phyloP scores from a whole-genome alignment of 1,284 basidiomycete species.

The Entoloma clypeatum region DNA sequence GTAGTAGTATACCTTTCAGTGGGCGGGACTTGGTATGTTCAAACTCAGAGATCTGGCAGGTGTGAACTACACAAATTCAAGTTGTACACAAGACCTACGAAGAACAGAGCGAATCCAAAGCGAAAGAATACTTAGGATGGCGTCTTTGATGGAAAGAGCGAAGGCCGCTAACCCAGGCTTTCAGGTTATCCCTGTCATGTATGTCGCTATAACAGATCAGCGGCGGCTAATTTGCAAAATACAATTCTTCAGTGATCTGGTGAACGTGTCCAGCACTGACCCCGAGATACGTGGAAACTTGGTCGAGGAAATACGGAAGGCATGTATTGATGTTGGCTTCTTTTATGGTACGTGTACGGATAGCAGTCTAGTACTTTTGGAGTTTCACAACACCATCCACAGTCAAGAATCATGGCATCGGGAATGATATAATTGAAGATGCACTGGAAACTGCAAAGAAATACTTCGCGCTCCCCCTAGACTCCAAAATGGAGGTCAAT shows the following conservation, averaged over 20 bases:
- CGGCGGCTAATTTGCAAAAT: not conserved
- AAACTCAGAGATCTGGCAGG: too few species aligned
- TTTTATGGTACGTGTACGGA: constrained; percentile 62
- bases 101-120: not conserved
- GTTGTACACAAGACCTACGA: too few species aligned
- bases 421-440: constrained; percentile 41
- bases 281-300: constrained; percentile 40
- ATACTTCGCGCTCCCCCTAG: constrained; percentile 60
- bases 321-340: constrained; percentile 75
- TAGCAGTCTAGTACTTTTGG: not conserved
- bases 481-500: constrained; percentile 57
- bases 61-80: too few species aligned
- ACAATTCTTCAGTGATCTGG: constrained; percentile 47
- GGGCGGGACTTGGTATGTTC: too few species aligned
- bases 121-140: constrained; percentile 14
- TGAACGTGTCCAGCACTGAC: constrained; percentile 41
- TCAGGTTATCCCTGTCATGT: constrained; percentile 38
- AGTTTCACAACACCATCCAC: too few species aligned
- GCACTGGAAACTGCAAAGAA: constrained; percentile 47
- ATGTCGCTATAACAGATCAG: constrained; percentile 8
- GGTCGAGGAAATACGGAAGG: constrained; percentile 58
- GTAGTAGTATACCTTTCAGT: not conserved
- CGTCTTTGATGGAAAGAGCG: constrained; percentile 28
- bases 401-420: constrained; percentile 74
- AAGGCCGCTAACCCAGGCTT: constrained; percentile 27